A percentile compares a stretch with the other conserved stretches of the same genome.
Evolutionary conservation across 179 eudicot genomes (phyloP).

Genomic region (Sideroxylon spinosum): DNA sequence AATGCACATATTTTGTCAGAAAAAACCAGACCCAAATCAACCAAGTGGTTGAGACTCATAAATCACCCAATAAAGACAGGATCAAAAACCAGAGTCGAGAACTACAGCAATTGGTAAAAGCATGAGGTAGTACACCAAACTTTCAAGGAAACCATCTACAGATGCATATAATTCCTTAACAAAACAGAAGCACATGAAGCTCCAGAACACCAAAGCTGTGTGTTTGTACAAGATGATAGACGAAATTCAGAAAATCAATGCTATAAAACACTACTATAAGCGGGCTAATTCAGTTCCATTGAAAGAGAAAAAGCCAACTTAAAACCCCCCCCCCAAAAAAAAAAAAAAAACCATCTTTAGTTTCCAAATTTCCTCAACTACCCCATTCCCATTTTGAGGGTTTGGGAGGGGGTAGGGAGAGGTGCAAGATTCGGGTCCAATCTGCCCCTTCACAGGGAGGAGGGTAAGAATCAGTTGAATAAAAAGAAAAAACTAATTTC

Average conservation of each 20-base stretch:
- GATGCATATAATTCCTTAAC: not conserved
- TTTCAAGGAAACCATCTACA: not conserved
- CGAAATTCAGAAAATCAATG: not conserved
- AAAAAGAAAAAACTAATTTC: not conserved
- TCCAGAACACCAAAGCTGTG: not conserved
- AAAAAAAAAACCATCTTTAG: not conserved
- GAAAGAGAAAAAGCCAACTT: not conserved
- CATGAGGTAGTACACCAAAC: not conserved
- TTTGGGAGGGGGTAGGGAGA: no score
- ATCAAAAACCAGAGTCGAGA: not conserved
- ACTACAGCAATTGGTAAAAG: constrained; percentile 5
- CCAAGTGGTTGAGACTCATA: not conserved
- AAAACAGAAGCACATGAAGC: not conserved
- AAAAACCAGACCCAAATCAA: not conserved
- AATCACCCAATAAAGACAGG: not conserved
- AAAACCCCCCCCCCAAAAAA: no score
- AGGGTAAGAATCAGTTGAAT: not conserved
- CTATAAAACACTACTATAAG: not conserved
- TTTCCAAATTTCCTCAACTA: no score
- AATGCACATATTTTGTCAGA: not conserved
- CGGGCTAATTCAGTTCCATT: not conserved
- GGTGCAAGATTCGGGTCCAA: no score
- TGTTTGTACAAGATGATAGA: constrained; percentile 1
- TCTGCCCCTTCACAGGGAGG: not conserved
- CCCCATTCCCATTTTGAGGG: no score